Evolutionary conservation across 768 basidiomycete genomes (phyloP), one percentile per base, ranked within the genome.

Genomic region (Naematelia encephala): DNA sequence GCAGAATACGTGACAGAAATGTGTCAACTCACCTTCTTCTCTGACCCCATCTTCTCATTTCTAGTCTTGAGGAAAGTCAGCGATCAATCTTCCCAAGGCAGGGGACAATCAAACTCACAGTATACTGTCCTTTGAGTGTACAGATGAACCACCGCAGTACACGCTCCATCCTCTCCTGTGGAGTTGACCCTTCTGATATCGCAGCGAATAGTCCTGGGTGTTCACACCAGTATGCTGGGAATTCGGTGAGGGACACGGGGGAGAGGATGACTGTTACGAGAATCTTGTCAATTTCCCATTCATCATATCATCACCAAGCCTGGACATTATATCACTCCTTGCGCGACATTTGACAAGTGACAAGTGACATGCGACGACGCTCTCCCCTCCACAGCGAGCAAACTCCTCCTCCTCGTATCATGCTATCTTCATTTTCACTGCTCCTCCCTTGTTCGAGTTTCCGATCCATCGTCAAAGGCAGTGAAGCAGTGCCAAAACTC

Each of bases 131-230:
- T 76, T 92, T 96, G 51, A 99, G 82, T 0, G 94, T 99, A 69
- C 89, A 87, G 70, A 99, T 89, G 79, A 98, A 99, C 94, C 94
- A 99, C 68, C 83, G 84, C 46, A 97, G 82, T n/a, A 97, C 90
- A 4, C 86, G 84, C 52, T 89, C 80, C 1, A 86, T 82, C 51
- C 92, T 82, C 1, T 86, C 85, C 75, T 92, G 87, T 27, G 85
- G 83, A 12, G 83, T 84, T 72, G 81, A 82, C 3, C 86, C 90
- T 65, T 87, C 85, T 19, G 87, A 84, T 73, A 97, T 97, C 21
- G 84, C 85, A 2, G 91, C 85, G 71, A 99, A 97, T 54, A 91
- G 80, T 54, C 86, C 86, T 25, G 91, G 91, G 51, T 89, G 88
- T 76, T 98, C 94, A 72, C 91, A 90, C 94, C 94, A 98, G 78